phyloP scores from a whole-genome alignment of 202 grass and related monocot species.

The Carex sylvatica region DNA sequence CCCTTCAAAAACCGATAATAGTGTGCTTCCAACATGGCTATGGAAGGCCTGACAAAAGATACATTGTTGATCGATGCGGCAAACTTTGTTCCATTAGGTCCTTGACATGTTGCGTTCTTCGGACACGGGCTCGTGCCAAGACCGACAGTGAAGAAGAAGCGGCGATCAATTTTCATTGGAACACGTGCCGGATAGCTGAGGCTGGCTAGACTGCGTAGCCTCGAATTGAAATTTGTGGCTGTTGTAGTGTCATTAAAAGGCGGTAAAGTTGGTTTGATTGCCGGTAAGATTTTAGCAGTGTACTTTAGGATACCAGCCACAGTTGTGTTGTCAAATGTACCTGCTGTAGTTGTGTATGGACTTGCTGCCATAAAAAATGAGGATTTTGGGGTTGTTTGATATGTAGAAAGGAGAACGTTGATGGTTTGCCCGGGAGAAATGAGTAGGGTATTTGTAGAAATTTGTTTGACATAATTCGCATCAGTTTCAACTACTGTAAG shows the following conservation, averaged over 20 bases:
- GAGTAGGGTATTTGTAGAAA: constrained; percentile 49
- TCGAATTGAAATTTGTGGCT: constrained; percentile 40
- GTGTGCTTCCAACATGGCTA: constrained; percentile 52
- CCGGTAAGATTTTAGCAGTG: constrained; percentile 32
- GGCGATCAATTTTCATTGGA: constrained; percentile 35
- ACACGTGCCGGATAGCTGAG: constrained; percentile 37
- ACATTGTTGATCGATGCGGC: constrained; percentile 69
- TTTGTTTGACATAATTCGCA: constrained; percentile 65
- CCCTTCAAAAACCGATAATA: constrained; percentile 31
- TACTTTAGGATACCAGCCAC: constrained; percentile 54
- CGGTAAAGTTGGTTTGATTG: constrained; percentile 43
- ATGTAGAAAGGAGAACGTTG: constrained; percentile 56
- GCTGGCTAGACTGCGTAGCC: constrained; percentile 50
- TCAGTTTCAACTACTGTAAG: constrained; percentile 79
- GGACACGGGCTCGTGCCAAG: constrained; percentile 60
- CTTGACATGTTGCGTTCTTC: constrained; percentile 49
- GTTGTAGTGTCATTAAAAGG: constrained; percentile 56
- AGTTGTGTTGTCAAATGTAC: constrained; percentile 92
- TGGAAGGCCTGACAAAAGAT: constrained; percentile 54
- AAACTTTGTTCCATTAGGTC: constrained; percentile 64
- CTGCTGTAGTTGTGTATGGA: constrained; percentile 45
- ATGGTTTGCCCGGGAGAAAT: constrained; percentile 71
- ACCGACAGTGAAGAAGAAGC: constrained; percentile 75
- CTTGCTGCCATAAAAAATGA: constrained; percentile 64
- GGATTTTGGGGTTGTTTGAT: constrained; percentile 15